Conservation (phyloP, 371 early-diverging fungal genomes). For the Coemansia sp. region DNA sequence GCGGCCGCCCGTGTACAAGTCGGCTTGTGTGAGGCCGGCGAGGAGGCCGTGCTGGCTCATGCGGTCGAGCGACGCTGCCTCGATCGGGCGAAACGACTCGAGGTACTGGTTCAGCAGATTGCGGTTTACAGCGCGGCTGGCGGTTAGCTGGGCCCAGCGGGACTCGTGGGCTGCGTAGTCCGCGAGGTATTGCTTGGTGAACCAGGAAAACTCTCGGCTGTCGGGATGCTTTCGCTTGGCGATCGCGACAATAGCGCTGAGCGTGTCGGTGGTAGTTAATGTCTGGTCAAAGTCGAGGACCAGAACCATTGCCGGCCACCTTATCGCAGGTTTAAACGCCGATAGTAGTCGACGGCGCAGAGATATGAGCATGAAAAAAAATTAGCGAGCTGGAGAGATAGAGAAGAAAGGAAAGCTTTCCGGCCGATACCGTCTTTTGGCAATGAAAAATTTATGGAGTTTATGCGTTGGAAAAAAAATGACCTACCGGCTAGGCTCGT, state of each 20-base stretch:
- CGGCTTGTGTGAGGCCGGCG: slow-evolving; percentile 16
- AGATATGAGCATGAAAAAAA: too few relatives aligned
- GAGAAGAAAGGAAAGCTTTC: too few relatives aligned
- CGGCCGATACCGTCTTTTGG: too few relatives aligned
- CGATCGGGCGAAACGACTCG: slow-evolving; percentile 27
- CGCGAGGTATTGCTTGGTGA: slow-evolving; percentile 15
- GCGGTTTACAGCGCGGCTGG: neutral
- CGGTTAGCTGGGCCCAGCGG: slow-evolving; percentile 7
- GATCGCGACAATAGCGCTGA: slow-evolving; percentile 5
- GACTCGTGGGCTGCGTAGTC: slow-evolving; percentile 9
- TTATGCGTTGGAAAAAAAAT: too few relatives aligned
- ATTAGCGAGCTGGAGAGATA: too few relatives aligned
- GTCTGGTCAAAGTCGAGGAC: slow-evolving; percentile 35
- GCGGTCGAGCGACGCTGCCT: slow-evolving; percentile 23
- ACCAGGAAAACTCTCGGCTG: slow-evolving; percentile 11
- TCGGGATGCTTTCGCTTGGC: slow-evolving; percentile 11
- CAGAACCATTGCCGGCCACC: neutral
- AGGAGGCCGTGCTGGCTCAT: slow-evolving; percentile 12
- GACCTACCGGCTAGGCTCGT: too few relatives aligned
- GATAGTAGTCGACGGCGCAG: neutral
- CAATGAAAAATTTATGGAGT: too few relatives aligned
- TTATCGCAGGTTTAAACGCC: neutral
- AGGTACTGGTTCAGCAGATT: slow-evolving; percentile 19
- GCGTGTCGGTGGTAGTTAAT: slow-evolving; percentile 17
- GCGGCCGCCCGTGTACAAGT: slow-evolving; percentile 11